Base-by-base conservation (phyloP, 2,329 filamentous ascomycete species). In the Fusarium nurragi region DNA sequence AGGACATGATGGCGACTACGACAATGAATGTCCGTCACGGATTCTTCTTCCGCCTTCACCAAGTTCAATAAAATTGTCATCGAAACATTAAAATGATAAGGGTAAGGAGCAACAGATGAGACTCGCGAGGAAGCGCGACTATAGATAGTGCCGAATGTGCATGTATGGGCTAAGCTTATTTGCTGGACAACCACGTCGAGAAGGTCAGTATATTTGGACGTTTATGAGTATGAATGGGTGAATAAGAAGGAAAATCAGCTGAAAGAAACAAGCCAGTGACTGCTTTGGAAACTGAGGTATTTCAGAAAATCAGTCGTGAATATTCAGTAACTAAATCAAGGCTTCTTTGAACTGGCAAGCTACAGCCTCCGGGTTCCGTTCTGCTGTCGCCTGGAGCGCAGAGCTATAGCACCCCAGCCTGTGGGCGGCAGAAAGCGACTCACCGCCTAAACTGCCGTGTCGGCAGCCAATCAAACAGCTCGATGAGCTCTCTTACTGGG, bases 391-490 rank as follows among this genome's bases (percentile, higher is more conserved):
- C 30, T 44, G 39, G 59, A 48, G 22, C 19, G 26, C 54, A 56
- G 23, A 57, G 55, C 32, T 49, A 34, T n/a, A 34, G 32, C 32
- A 54, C 43, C 28, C 21, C 16, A 50, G 28, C 34, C 57, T 28
- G 18, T 55, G 44, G 39, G 61, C 48, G 76, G 76, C 76, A 78
- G 73, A 77, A 77, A 65, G 39, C 61, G 71, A 12, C 74, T 58
- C 59, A 62, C 59, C 58, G 58, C 58, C 58, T 40, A 28, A 32
- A 23, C 43, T 4, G 25, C 12, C 5, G 5, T 26, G 19, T 32
- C 28, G 5, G 1, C 32, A 53, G 18, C 73, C 72, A 74, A 73
- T 71, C 65, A 73, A 54, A 34, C 37, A 65, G 66, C 60, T 60
- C 37, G 22, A 40, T 46, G 49, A 54, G 49, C 61, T 68, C 64